phyloP scores from a whole-genome alignment of 176 grass and related monocot species.

The Stipa capillata region DNA sequence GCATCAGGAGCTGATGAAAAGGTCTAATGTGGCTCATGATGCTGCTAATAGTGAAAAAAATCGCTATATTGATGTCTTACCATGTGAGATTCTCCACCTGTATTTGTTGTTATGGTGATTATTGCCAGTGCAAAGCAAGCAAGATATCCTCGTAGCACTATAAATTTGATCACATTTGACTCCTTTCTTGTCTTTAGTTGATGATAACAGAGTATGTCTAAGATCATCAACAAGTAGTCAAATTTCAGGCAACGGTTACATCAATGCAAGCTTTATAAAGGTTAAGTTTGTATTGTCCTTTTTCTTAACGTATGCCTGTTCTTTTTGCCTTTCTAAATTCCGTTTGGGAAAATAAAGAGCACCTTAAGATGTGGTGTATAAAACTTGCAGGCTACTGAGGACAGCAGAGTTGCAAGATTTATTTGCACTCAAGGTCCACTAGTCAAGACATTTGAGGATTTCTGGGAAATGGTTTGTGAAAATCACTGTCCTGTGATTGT shows the following conservation, averaged over 20 bases:
- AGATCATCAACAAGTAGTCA: constrained; percentile 24
- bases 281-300: constrained; percentile 9
- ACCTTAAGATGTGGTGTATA: background rate
- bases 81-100: constrained; percentile 48
- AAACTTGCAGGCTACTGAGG: constrained; percentile 27
- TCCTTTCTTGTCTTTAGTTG: constrained; percentile 43
- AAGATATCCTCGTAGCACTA: background rate
- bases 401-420: constrained; percentile 53
- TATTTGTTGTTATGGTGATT: constrained; percentile 7
- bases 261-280: constrained; percentile 90
- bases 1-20: background rate
- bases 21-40: constrained; percentile 40
- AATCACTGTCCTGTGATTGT: constrained; percentile 71
- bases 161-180: background rate
- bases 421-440: constrained; percentile 92
- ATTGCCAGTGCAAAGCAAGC: background rate
- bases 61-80: constrained; percentile 77
- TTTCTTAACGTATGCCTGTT: background rate
- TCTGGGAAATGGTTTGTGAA: constrained; percentile 85
- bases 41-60: constrained; percentile 65
- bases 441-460: constrained; percentile 71
- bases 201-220: constrained; percentile 55
- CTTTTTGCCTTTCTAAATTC: background rate
- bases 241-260: constrained; percentile 40
- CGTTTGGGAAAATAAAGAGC: background rate